Conservation (phyloP, 2,329 filamentous ascomycete genomes). For the Colletotrichum filicis region DNA sequence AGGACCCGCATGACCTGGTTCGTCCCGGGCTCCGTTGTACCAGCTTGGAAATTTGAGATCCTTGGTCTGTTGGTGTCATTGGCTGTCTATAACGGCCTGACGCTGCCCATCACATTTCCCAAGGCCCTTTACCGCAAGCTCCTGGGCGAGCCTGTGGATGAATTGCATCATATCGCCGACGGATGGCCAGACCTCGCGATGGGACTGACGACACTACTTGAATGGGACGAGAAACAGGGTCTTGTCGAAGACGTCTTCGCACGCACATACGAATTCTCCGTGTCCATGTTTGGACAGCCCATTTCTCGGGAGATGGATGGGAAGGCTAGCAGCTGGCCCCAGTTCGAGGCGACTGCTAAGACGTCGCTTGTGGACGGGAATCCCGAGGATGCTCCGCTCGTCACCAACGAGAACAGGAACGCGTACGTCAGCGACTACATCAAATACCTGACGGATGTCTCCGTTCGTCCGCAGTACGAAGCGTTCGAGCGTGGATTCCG, state of each 20-base stretch:
- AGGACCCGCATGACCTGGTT: constrained; percentile 89
- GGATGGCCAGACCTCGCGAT: constrained; percentile 87
- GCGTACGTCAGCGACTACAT: constrained; percentile 88
- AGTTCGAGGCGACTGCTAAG: constrained; percentile 50
- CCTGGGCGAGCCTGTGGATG: constrained; percentile 73
- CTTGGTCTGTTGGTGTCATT: constrained; percentile 89
- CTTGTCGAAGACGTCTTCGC: constrained; percentile 84
- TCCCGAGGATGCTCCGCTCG: constrained; percentile 71
- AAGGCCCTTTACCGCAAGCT: constrained; percentile 85
- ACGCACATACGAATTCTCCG: constrained; percentile 87
- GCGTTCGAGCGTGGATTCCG: constrained; percentile 87
- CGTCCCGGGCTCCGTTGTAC: constrained; percentile 81
- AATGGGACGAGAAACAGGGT: constrained; percentile 81
- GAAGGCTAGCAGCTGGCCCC: constrained; percentile 61
- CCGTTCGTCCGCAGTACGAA: constrained; percentile 79
- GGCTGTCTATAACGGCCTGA: constrained; percentile 92
- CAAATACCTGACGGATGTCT: constrained; percentile 81
- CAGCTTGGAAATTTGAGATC: constrained; percentile 90
- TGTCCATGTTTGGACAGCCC: constrained; percentile 66
- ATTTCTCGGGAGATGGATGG: constrained; percentile 67
- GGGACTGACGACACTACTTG: constrained; percentile 77
- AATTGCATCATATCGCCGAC: constrained; percentile 82
- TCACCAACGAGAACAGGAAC: constrained; percentile 83
- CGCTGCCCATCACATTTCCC: constrained; percentile 90
- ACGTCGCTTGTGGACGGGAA: constrained; percentile 48